Evolutionary conservation across 495 filamentous ascomycete species (phyloP).

Genomic region (Penicillium desertorum): DNA sequence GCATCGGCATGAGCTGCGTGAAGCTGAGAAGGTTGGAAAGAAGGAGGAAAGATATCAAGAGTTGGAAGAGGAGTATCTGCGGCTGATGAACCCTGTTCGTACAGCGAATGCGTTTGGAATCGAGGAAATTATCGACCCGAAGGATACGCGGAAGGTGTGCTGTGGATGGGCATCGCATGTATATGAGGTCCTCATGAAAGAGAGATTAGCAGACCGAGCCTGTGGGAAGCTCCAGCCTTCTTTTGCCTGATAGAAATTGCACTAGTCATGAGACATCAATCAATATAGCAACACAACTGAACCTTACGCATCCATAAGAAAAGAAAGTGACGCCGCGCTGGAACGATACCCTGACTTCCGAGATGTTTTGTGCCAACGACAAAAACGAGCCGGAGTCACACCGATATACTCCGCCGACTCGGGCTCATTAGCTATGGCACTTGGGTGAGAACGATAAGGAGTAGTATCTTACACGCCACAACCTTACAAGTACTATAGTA

Average conservation of each 20-base stretch:
- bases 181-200: slow-evolving; percentile 50
- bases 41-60: slow-evolving; percentile 52
- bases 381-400: background rate
- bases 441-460: background rate
- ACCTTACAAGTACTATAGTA: no score
- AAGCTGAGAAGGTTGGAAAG: slow-evolving; percentile 50
- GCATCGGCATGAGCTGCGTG: slow-evolving; percentile 56
- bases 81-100: slow-evolving; percentile 62
- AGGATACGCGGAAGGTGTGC: slow-evolving; percentile 53
- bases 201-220: slow-evolving; percentile 49
- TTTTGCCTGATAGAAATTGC: slow-evolving; percentile 36
- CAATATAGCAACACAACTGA: background rate
- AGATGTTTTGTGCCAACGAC: background rate
- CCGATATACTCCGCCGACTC: background rate
- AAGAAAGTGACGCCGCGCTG: background rate
- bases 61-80: slow-evolving; percentile 56
- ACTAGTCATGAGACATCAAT: background rate
- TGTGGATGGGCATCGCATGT: slow-evolving; percentile 55
- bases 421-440: background rate
- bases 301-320: background rate
- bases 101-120: slow-evolving; percentile 64
- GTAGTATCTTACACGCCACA: no score
- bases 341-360: background rate
- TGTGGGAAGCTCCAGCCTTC: slow-evolving; percentile 52
- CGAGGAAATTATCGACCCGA: slow-evolving; percentile 65